These are phyloP conservation scores for Pichia sp. DNA, from an alignment of 1,139 yeast species.

Conservation along the genomic window DNA sequence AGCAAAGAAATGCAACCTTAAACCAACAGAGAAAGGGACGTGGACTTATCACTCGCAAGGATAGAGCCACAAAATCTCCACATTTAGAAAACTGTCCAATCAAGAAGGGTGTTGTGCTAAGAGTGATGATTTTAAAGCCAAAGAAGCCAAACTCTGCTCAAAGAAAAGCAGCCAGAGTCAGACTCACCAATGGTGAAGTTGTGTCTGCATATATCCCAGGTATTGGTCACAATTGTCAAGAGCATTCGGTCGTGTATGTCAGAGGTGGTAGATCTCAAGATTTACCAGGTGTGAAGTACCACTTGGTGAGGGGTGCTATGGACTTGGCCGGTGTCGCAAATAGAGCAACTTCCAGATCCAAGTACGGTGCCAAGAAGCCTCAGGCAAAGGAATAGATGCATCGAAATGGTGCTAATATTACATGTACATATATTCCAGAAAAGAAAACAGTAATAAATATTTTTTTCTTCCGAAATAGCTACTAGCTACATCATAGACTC, in stretches of 20 bases:
- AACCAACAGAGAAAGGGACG: conserved; percentile 68
- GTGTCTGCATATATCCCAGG: conserved; percentile 96
- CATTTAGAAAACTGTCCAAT: conserved; percentile 78
- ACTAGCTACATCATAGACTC: conserved; percentile 22
- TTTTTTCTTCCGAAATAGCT: neutral
- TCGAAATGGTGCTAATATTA: conserved; percentile 6
- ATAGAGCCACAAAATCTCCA: conserved; percentile 58
- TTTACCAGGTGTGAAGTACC: conserved; percentile 97
- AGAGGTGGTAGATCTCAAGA: conserved; percentile 98
- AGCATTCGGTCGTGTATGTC: conserved; percentile 91
- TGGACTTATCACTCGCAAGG: conserved; percentile 44
- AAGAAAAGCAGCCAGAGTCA: conserved; percentile 93
- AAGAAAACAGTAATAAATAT: too few relatives aligned
- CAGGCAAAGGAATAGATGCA: conserved; percentile 35
- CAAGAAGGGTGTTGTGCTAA: conserved; percentile 86
- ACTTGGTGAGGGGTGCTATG: conserved; percentile 85
- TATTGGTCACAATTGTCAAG: conserved; percentile 98
- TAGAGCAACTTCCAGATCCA: conserved; percentile 81
- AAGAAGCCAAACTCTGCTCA: conserved; percentile 98
- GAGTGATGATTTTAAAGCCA: conserved; percentile 93
- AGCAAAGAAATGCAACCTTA: conserved; percentile 55
- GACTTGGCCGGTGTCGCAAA: conserved; percentile 96
- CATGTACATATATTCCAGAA: too few relatives aligned
- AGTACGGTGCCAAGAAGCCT: conserved; percentile 92
- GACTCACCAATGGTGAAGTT: conserved; percentile 83